Percentiles rank a stretch among this genome's conserved stretches.
These are phyloP conservation scores for Suillus variegatus DNA, from an alignment of 768 basidiomycete genomes.

Conservation along the genomic window DNA sequence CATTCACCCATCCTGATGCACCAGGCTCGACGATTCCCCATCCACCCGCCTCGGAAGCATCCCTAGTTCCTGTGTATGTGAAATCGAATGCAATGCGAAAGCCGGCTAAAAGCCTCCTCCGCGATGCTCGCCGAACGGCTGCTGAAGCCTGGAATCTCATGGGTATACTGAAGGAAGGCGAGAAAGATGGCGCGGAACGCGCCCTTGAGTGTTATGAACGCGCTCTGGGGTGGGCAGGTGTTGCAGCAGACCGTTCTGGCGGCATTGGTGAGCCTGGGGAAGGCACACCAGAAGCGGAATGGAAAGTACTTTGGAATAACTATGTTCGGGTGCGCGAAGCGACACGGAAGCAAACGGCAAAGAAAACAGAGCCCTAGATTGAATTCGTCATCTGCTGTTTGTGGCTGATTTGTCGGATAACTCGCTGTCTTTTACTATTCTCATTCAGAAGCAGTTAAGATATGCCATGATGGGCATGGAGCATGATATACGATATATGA, in stretches of 20 bases:
- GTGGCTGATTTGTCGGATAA: not conserved
- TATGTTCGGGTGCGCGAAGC: conserved; percentile 50
- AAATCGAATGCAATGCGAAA: conserved; percentile 52
- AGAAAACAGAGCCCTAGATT: not conserved
- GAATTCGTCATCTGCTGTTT: not conserved
- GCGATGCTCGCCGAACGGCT: conserved; percentile 69
- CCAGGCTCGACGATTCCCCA: conserved; percentile 36
- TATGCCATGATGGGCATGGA: not conserved
- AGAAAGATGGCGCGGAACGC: conserved; percentile 26
- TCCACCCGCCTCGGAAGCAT: conserved; percentile 38
- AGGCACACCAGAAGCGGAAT: conserved; percentile 59
- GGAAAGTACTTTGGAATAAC: conserved; percentile 61
- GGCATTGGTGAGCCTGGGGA: conserved; percentile 46
- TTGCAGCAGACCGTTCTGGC: conserved; percentile 35
- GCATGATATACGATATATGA: not conserved
- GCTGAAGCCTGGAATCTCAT: conserved; percentile 77
- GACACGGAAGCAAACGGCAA: conserved; percentile 13
- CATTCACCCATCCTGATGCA: conserved; percentile 35
- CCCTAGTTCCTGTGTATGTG: conserved; percentile 45
- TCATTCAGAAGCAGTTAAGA: not conserved
- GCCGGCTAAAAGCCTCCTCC: conserved; percentile 58
- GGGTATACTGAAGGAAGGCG: conserved; percentile 62
- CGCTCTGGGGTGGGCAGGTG: conserved; percentile 69
- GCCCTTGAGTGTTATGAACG: conserved; percentile 68
- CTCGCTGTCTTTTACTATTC: not conserved